Evolutionary conservation across 371 early-diverging fungal species (phyloP).

Genomic region (Mycotypha africana): DNA sequence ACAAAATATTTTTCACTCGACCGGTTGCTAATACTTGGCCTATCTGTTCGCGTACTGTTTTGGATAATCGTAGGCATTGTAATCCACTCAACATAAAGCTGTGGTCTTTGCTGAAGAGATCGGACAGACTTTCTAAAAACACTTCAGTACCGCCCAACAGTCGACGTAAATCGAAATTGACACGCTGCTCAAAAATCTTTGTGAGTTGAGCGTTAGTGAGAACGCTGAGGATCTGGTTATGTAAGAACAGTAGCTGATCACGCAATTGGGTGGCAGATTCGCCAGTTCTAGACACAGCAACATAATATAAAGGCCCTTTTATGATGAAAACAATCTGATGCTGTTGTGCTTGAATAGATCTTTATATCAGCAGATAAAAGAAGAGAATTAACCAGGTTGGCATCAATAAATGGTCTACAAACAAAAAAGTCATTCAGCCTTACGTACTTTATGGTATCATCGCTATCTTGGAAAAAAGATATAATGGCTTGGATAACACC

Average conservation of each 20-base stretch:
- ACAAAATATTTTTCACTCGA: constrained; percentile 53
- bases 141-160: constrained; percentile 79
- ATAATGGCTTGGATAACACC: constrained; percentile 91
- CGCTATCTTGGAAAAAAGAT: constrained; percentile 78
- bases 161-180: constrained; percentile 87
- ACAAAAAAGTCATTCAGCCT: too few species aligned
- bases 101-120: constrained; percentile 65
- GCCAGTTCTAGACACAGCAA: constrained; percentile 75
- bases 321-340: constrained; percentile 82
- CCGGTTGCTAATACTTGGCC: constrained; percentile 53
- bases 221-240: constrained; percentile 84
- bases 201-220: constrained; percentile 80
- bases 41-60: constrained; percentile 59
- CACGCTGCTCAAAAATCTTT: constrained; percentile 79
- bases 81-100: constrained; percentile 78
- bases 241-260: constrained; percentile 74
- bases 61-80: constrained; percentile 66
- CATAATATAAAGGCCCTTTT: constrained; percentile 78
- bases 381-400: not conserved
- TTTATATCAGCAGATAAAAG: too few species aligned
- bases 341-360: constrained; percentile 70
- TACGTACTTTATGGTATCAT: constrained; percentile 70
- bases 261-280: constrained; percentile 81
- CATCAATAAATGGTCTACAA: too few species aligned
- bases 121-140: constrained; percentile 78